A percentile compares a stretch with the other conserved stretches of the same genome.
Conservation (phyloP, 2,329 filamentous ascomycete genomes). For the Tolypocladium nubicola region DNA sequence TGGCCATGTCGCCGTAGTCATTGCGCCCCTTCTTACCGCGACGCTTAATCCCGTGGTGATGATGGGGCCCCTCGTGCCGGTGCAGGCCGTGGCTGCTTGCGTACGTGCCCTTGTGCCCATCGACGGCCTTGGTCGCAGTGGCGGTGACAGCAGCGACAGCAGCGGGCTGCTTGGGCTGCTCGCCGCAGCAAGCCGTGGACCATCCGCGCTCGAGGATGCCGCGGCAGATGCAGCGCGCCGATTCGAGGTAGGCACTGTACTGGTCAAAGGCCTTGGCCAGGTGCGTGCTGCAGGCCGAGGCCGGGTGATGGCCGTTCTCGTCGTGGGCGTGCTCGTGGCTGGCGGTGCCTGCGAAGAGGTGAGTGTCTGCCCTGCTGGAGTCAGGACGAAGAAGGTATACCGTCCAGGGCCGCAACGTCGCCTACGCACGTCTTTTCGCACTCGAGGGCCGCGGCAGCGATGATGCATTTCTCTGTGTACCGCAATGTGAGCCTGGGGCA, state of each 20-base stretch:
- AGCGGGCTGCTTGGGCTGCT: slow-evolving; percentile 1
- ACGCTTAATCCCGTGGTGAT: slow-evolving; percentile 11
- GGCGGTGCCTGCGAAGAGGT: slow-evolving; percentile 3
- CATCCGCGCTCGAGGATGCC: slow-evolving; percentile 18
- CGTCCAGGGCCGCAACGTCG: slow-evolving; percentile 8
- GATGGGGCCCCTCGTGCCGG: slow-evolving; percentile 5
- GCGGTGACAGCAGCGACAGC: background rate
- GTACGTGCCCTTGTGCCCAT: background rate
- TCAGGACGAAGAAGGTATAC: slow-evolving; percentile 7
- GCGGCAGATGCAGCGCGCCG: slow-evolving; percentile 26
- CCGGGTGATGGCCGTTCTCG: slow-evolving; percentile 12
- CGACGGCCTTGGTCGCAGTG: background rate
- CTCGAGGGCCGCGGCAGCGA: slow-evolving; percentile 17
- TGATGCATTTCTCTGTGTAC: slow-evolving; percentile 18
- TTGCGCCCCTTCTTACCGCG: slow-evolving; percentile 8
- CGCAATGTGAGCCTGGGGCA: slow-evolving; percentile 1
- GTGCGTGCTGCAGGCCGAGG: slow-evolving; percentile 19
- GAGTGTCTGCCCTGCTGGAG: background rate
- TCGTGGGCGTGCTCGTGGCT: slow-evolving; percentile 16
- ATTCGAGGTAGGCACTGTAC: slow-evolving; percentile 23
- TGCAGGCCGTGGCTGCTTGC: slow-evolving; percentile 3
- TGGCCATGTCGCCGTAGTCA: slow-evolving; percentile 2
- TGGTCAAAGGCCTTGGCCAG: slow-evolving; percentile 20
- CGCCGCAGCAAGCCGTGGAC: slow-evolving; percentile 16
- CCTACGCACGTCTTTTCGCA: slow-evolving; percentile 18